phyloP scores from a whole-genome alignment of 495 filamentous ascomycete species.

The Aspergillus haitiensis region DNA sequence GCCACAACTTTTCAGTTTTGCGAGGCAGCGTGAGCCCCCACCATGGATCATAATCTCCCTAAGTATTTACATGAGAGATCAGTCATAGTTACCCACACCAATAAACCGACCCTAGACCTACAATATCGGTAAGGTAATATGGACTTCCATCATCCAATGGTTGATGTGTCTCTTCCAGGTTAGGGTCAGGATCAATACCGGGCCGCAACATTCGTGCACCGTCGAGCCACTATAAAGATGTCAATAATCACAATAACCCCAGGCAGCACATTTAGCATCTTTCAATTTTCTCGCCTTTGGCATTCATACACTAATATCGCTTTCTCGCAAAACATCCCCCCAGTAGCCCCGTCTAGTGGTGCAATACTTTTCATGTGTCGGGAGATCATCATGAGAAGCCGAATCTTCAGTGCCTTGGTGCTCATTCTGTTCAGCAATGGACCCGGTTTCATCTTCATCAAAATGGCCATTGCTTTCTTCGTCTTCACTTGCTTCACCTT shows the following conservation, averaged over 20 bases:
- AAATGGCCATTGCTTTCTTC: background rate
- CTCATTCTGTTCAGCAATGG: background rate
- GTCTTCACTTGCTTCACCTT: background rate
- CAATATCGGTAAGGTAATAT: background rate
- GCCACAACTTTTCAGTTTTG: background rate
- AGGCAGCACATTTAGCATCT: no score
- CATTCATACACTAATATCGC: background rate
- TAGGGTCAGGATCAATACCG: background rate
- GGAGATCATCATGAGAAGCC: background rate
- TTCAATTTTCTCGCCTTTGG: background rate
- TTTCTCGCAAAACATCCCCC: slow-evolving; percentile 1
- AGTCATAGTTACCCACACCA: background rate
- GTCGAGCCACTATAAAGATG: slow-evolving; percentile 3
- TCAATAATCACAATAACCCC: background rate
- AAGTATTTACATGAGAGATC: background rate
- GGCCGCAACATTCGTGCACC: background rate
- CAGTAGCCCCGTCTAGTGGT: background rate
- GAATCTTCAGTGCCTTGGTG: no score
- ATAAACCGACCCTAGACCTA: background rate
- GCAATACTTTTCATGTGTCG: slow-evolving; percentile 1
- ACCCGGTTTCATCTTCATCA: background rate
- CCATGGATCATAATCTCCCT: slow-evolving; percentile 7
- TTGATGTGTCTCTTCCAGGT: background rate
- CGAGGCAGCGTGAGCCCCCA: background rate
- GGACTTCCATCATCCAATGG: background rate